Evolutionary conservation across 306 rosid genomes (phyloP), one percentile per base, ranked within the genome.

Genomic region (Quercus gilva): DNA sequence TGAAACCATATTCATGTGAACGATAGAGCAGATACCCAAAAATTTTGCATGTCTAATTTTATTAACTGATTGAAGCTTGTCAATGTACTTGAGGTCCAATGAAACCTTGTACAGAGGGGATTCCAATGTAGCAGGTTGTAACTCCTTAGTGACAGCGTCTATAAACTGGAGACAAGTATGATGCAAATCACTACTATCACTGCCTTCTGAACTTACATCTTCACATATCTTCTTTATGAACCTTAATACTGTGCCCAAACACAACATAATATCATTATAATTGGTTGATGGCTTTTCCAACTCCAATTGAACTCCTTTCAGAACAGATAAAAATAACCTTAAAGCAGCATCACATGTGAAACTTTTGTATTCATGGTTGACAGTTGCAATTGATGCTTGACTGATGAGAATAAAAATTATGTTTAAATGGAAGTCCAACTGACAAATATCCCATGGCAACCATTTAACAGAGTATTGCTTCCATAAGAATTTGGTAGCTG

Each of bases 1-100:
- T 65, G 97, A 88, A 79, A 89, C 98, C 93, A 88, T 87, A 57
- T 89, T 93, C 98, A 87, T 89, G 72, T 92, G 73, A 77, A 86
- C 76, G 23, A 89, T 45, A 84, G 79, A 71, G 55, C 69, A 79
- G 76, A 88, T 73, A 77, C 37, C 57, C 0, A 20, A 74, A 82
- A 79, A 76, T 72, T 88, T 85, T 69, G 76, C 85, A 79, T 74
- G 82, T 71, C 80, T 78, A 72, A 51, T 60, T 33, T 74, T 60
- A 71, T 87, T 79, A 76, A 65, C 73, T 75, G 82, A 58, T 71
- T 86, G 89, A 80, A 64, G 70, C 79, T 76, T 82, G 57, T 74
- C 82, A 19, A 89, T 64, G 86, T 72, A 80, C 81, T 89, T 81
- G 69, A 92, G 81, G 84, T 91, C 93, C 43, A 94, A 86, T 49